Base-by-base conservation (phyloP, 352 stramenopile genomes). In the Peronospora farinosa region DNA sequence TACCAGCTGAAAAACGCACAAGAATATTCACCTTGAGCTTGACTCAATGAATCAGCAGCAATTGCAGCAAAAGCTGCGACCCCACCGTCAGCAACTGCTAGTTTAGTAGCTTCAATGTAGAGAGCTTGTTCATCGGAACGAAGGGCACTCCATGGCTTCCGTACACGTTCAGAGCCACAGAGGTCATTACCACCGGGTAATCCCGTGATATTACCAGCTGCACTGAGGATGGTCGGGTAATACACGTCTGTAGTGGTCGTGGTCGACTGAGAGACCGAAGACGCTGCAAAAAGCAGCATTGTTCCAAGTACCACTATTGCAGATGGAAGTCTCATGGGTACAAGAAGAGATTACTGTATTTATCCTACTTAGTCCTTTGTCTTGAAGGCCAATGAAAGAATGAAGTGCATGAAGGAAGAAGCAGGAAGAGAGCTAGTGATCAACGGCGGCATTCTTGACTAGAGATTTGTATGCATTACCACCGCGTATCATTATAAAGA, bases 1-100 rank as follows among this genome's bases (percentile, higher is more conserved):
- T 88, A 74, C 79, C 77, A 90, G 33, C 53, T 68, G 39, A 82
- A 74, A 58, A 85, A 85, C 10, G 48, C 74, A 49, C 70, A 85
- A 36, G 74, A 80, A 53, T 69, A 69, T 30, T 78, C 52, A 12
- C 60, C 76, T 52, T 87, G 73, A 1, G 67, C 70, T 39, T 75
- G 51, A 40, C 69, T 50, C 32, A 80, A 39, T 21, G 71, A 55
- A 40, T 85, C 76, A 30, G 67, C 47, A 13, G 74, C 59, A 41
- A 87, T 71, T 13, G 57, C 64, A 0, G 76, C 57, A 46, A 87
- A 78, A n/a, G 70, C 57, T 16, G 68, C 68, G 16, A 82, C 53
- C 13, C 61, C 64, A 25, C 76, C 76, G 37, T 66, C 55, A 13
- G 72, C 51, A 28, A 84, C 40, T 2, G 71, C 76, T 16, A 70